Percentiles rank a stretch among this genome's conserved stretches.
Evolutionary conservation across 441 rosid species (phyloP).

Genomic region (Adansonia madagascariensis): DNA sequence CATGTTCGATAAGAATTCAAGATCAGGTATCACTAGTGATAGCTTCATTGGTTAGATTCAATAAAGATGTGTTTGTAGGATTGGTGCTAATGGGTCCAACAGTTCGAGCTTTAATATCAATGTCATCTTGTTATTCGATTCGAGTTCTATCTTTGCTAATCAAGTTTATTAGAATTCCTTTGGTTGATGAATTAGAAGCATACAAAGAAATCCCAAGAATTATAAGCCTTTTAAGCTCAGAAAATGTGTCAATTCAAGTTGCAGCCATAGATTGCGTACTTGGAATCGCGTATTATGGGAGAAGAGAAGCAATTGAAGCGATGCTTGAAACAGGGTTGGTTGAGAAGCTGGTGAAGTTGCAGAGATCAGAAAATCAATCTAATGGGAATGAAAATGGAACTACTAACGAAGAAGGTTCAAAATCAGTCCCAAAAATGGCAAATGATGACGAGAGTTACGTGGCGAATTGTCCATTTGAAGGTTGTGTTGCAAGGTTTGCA

Average conservation of each 20-base stretch:
- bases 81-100: constrained; percentile 60
- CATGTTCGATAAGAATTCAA: constrained; percentile 34
- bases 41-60: constrained; percentile 50
- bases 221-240: constrained; percentile 36
- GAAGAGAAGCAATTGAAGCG: constrained; percentile 54
- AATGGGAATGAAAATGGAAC: not conserved
- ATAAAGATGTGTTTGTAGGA: constrained; percentile 62
- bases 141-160: constrained; percentile 44
- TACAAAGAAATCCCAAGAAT: constrained; percentile 48
- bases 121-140: constrained; percentile 44
- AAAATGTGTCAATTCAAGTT: constrained; percentile 27
- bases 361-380: constrained; percentile 34
- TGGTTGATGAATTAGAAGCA: constrained; percentile 54
- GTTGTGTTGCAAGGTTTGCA: constrained; percentile 50
- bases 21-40: constrained; percentile 43
- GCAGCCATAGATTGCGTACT: constrained; percentile 48
- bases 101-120: constrained; percentile 43
- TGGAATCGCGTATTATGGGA: constrained; percentile 52
- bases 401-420: constrained; percentile 15
- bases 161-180: constrained; percentile 43
- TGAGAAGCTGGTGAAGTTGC: constrained; percentile 49
- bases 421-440: not conserved
- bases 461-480: constrained; percentile 32
- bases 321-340: constrained; percentile 48
- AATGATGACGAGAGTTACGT: not conserved